Evolutionary conservation across 2,329 filamentous ascomycete species (phyloP), one percentile per base, ranked within the genome.

Genomic region (Bretziella fagacearum): DNA sequence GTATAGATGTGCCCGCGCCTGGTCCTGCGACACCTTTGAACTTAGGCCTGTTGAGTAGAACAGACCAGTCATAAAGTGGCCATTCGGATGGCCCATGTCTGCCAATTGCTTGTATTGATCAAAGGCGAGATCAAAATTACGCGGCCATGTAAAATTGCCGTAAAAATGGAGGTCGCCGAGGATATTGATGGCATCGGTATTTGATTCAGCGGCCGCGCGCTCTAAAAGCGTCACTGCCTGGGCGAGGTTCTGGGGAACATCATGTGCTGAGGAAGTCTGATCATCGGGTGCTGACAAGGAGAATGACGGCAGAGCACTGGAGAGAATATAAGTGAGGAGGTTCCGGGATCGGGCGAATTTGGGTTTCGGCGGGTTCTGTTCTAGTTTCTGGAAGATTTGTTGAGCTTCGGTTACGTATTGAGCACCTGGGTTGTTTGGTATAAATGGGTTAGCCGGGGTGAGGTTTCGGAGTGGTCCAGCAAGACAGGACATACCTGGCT

Each of bases 111-210:
- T 69, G 62, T 96, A 98, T 65, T 84, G 74, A 53, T 73, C 69
- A 59, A 93, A 94, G 0, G 91, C 84, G 41, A 74, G 70, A 26
- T 73, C 68, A 55, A 94, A 85, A 59, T 95, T 78, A 53, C 80
- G 73, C 1, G 89, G 87, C 57, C 95, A 74, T 18, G 84, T 82
- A 62, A 81, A 93, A 62, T 96, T 95, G 59, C 91, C 91, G 57
- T 91, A 86, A 63, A 96, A 96, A 66, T 93, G 94, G 71, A 98
- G 80, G 60, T 98, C 84, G 15, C 84, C 91, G 20, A 98, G 71
- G 13, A 93, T 68, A 58, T 81, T 94, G 39, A 96, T 74, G 4
- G 91, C 91, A 60, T 98, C 87, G 2, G 84, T 73, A 58, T 85
- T 77, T 53, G 74, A 73, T 52, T 68, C 63, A 13, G 62, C 60